These are phyloP conservation scores for Solanum tacnaense DNA, from an alignment of 257 asterid species.

Conservation along the genomic window DNA sequence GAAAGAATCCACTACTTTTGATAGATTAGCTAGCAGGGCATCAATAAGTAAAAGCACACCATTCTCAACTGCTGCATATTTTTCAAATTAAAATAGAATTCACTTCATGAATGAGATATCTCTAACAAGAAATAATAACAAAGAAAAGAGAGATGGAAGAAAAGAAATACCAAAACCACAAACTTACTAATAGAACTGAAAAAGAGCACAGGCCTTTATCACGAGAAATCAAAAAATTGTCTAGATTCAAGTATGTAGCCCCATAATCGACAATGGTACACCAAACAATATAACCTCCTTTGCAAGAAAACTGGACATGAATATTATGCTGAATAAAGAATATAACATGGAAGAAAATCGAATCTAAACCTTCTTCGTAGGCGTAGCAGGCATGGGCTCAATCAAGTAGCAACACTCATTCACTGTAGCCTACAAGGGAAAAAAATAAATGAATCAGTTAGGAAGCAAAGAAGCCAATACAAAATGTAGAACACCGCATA, in stretches of 20 bases:
- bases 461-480: neutral
- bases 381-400: constrained; percentile 57
- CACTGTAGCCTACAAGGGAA: constrained; percentile 11
- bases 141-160: neutral
- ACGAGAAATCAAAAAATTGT: neutral
- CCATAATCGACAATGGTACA: neutral
- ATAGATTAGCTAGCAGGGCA: neutral
- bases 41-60: neutral
- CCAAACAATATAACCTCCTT: neutral
- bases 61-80: neutral
- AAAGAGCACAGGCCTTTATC: neutral
- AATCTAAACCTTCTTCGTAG: constrained; percentile 45
- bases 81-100: neutral
- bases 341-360: neutral
- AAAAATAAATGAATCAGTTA: constrained; percentile 4
- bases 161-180: neutral
- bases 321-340: neutral
- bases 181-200: neutral
- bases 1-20: neutral
- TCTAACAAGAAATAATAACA: neutral
- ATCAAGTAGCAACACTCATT: constrained; percentile 4
- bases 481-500: neutral
- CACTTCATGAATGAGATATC: neutral
- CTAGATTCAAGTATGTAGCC: neutral
- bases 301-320: neutral